Evolutionary conservation across 176 grass and related monocot genomes (phyloP).

Genomic region (Ampelocalamus luodianensis): DNA sequence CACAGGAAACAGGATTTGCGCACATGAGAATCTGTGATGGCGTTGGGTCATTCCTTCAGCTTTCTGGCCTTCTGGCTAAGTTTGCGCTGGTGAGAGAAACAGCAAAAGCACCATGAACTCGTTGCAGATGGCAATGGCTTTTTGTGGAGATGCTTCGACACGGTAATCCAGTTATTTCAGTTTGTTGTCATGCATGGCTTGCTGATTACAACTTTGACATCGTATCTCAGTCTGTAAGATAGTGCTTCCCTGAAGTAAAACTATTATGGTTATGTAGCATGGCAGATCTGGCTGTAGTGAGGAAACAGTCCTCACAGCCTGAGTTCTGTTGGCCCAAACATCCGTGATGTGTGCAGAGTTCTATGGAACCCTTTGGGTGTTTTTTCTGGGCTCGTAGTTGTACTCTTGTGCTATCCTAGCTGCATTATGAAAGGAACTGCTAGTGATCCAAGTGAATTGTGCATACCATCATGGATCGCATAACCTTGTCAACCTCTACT

Average conservation of each 20-base stretch:
- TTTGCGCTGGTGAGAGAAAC: slow-evolving; percentile 73
- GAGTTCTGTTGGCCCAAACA: background rate
- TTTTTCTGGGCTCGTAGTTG: background rate
- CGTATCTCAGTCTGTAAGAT: slow-evolving; percentile 34
- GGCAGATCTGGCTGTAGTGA: background rate
- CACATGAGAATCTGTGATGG: slow-evolving; percentile 99
- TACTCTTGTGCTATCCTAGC: background rate
- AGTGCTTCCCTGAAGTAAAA: slow-evolving; percentile 18
- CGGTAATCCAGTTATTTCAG: background rate
- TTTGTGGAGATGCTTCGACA: slow-evolving; percentile 22
- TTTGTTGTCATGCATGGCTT: background rate
- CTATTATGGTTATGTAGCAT: slow-evolving; percentile 10
- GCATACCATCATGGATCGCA: background rate
- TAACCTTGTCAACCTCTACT: background rate
- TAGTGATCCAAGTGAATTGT: background rate
- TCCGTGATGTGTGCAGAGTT: background rate
- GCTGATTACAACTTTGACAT: slow-evolving; percentile 7
- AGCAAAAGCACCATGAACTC: slow-evolving; percentile 50
- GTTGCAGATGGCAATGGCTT: background rate
- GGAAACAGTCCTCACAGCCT: background rate
- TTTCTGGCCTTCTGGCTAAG: slow-evolving; percentile 92
- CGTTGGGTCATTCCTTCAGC: slow-evolving; percentile 88
- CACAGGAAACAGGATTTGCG: slow-evolving; percentile 89
- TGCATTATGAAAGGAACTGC: background rate
- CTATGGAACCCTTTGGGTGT: background rate